These are phyloP conservation scores for Fusarium anthophilum DNA, from an alignment of 2,329 filamentous ascomycete genomes.

Conservation along the genomic window DNA sequence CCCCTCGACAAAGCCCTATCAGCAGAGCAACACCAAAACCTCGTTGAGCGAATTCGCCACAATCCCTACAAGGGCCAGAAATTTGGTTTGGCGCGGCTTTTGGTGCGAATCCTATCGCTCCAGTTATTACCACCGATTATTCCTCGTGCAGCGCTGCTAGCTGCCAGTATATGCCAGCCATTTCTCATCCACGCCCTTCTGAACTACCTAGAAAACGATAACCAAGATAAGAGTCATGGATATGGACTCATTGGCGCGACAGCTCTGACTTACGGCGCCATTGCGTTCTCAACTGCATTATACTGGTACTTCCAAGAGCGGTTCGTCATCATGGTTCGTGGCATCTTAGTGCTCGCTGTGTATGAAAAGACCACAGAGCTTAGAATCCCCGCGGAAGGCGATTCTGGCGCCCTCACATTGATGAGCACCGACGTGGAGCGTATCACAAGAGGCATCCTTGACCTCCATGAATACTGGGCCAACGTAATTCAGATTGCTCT, in stretches of 20 bases:
- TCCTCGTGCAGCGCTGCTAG: not conserved
- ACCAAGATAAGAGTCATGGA: not conserved
- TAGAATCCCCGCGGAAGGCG: rapidly evolving
- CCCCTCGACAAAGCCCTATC: not conserved
- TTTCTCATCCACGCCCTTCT: not conserved
- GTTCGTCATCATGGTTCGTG: not conserved
- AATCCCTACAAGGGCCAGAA: not conserved
- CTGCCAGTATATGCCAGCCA: not conserved
- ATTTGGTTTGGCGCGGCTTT: rapidly evolving
- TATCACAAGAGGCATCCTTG: not conserved
- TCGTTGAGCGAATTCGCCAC: rapidly evolving
- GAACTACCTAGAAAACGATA: not conserved
- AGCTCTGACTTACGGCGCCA: not conserved
- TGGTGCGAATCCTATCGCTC: rapidly evolving
- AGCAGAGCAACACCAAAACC: rapidly evolving
- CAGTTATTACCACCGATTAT: not conserved
- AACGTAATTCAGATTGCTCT: not conserved
- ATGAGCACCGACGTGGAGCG: not conserved
- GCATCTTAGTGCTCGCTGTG: not conserved
- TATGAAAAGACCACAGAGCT: not conserved
- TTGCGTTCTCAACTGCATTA: not conserved
- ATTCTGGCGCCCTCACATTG: not conserved
- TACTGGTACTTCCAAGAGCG: not conserved
- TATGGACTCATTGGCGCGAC: not conserved
- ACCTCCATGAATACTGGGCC: not conserved